Evolutionary conservation across 305 asterid species (phyloP).

Genomic region (Fraxinus angustifolia): DNA sequence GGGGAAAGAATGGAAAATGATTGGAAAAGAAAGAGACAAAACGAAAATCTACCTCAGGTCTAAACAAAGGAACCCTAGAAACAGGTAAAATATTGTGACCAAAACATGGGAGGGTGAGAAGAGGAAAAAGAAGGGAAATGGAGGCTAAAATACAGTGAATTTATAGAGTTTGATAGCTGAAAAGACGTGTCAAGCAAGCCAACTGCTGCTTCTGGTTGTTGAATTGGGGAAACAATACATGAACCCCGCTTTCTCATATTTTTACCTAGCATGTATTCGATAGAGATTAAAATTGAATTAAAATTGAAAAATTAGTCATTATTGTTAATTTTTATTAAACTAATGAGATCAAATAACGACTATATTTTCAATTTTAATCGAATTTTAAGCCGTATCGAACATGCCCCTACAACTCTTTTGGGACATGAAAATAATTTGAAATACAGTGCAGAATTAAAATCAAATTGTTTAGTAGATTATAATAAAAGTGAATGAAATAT

Average conservation of each 20-base stretch:
- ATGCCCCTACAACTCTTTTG: no score
- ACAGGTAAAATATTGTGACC: slow-evolving; percentile 15
- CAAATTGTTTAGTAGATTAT: no score
- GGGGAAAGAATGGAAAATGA: neutral
- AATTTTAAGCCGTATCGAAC: no score
- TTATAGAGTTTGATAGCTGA: slow-evolving; percentile 30
- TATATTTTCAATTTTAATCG: no score
- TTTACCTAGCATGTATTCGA: no score
- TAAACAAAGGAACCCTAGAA: slow-evolving; percentile 35
- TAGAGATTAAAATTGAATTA: no score
- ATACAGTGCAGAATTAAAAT: no score
- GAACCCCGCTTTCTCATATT: neutral
- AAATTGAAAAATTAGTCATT: no score
- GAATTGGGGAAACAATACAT: slow-evolving; percentile 22
- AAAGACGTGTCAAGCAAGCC: slow-evolving; percentile 49
- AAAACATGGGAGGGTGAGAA: slow-evolving; percentile 14
- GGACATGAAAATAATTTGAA: no score
- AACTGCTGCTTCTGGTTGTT: slow-evolving; percentile 25
- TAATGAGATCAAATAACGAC: no score
- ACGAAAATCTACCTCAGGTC: slow-evolving; percentile 22
- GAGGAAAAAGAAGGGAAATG: slow-evolving; percentile 1
- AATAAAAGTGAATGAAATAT: no score
- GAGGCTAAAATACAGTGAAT: slow-evolving; percentile 24
- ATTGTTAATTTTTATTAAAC: no score
- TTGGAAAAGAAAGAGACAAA: neutral